Evolutionary conservation across 2,329 filamentous ascomycete species (phyloP), one percentile per base, ranked within the genome.

Genomic region (Monosporascus ibericus): DNA sequence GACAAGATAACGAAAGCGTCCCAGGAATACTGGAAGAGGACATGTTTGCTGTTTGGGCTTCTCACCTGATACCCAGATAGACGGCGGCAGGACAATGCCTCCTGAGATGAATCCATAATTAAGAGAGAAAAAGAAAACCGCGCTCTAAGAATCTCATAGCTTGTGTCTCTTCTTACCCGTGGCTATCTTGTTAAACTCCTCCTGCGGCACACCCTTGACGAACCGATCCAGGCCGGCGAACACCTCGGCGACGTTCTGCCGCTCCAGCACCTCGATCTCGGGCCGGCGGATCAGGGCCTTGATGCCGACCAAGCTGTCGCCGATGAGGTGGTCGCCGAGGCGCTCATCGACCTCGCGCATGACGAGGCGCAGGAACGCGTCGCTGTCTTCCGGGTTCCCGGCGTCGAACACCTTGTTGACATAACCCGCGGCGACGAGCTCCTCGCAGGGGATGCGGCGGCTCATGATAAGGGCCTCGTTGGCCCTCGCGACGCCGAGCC

Each of bases 381-480:
- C 82, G 53, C 82, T 81, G 59, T 91, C 82, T 24, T 25, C 42
- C 22, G 79, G 85, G 57, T 77, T 73, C 9, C 72, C 70, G 52
- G 78, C 72, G 14, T 75, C 72, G 59, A 96, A 87, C 17, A 96
- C 78, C 70, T 86, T 88, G 63, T 96, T 97, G 44, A 95, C 89
- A 64, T 90, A 97, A 0, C 92, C 92, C 3, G 82, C 80, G 8
- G 78, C 73, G 56, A 92, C 76, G 30, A 97, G 77, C 65, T 95
- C 90, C 24, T 86, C 81, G 30, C 82, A 81, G 0, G 76, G 68
- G 61, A 97, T 88, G 44, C 85, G 79, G 70, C 87, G 88, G 63
- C 87, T 91, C 87, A 95, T 94, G 60, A 99, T 85, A 14, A 97
- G 79, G 14, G 94, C 92, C 76, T 97, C 94, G 65, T 95, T 95